phyloP scores from a whole-genome alignment of 2,329 filamentous ascomycete genomes.

The Cytospora paraplurivora region DNA sequence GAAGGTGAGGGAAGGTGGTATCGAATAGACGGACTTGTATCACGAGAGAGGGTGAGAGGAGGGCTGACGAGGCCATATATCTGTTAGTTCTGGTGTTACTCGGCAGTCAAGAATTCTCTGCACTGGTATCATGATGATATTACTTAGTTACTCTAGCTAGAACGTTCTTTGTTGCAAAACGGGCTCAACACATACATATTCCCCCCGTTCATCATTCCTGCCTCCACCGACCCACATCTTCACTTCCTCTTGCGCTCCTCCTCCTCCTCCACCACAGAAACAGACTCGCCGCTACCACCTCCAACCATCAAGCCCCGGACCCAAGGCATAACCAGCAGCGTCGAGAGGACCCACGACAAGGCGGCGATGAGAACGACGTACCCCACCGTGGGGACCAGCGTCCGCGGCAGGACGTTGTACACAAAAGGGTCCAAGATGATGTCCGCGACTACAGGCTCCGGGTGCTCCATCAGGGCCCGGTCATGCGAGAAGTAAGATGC shows the following conservation, averaged over 20 bases:
- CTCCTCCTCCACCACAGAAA: constrained; percentile 29
- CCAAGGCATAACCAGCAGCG: constrained; percentile 37
- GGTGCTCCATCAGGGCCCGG: constrained; percentile 70
- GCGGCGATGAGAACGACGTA: constrained; percentile 68
- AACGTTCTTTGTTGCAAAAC: background rate
- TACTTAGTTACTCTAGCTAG: constrained; percentile 15
- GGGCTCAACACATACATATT: constrained; percentile 8
- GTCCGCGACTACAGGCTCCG: constrained; percentile 76
- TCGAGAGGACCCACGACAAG: constrained; percentile 48
- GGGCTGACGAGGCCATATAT: background rate
- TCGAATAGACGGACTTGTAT: background rate
- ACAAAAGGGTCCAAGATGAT: constrained; percentile 85
- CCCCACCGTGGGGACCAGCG: constrained; percentile 69
- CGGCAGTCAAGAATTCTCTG: background rate
- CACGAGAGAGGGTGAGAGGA: too few relatives aligned
- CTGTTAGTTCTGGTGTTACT: background rate
- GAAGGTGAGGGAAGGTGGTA: background rate
- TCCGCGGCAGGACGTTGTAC: constrained; percentile 76
- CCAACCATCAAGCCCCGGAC: constrained; percentile 34
- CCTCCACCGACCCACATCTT: constrained; percentile 43
- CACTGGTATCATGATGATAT: constrained; percentile 20
- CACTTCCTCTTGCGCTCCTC: constrained; percentile 45
- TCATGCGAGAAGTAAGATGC: constrained; percentile 86
- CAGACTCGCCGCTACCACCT: constrained; percentile 15
- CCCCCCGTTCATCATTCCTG: constrained; percentile 25